Evolutionary conservation across 257 asterid species (phyloP).

Genomic region (Coffea eugenioides): DNA sequence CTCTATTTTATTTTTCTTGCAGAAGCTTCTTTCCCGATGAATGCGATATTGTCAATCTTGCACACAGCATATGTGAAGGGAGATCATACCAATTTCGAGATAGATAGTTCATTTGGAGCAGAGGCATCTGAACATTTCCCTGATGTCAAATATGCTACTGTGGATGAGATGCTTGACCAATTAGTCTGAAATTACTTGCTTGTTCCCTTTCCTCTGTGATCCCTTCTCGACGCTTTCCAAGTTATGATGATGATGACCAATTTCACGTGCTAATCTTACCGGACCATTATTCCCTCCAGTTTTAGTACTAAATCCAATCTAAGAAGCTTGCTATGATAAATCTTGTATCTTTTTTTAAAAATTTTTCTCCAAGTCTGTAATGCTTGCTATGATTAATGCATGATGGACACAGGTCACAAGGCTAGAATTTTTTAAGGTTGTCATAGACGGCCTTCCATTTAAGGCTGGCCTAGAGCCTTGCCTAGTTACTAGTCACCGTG

Average conservation of each 20-base stretch:
- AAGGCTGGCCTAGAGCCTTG: background rate
- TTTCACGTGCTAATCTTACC: background rate
- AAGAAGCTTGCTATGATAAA: no score
- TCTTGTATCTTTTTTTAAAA: background rate
- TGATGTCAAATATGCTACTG: slow-evolving; percentile 50
- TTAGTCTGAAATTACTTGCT: slow-evolving; percentile 24
- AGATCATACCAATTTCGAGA: slow-evolving; percentile 51
- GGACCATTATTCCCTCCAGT: background rate
- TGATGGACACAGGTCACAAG: background rate
- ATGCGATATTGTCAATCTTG: slow-evolving; percentile 31
- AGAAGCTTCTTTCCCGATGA: slow-evolving; percentile 45
- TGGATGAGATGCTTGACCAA: slow-evolving; percentile 44
- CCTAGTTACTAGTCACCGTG: background rate
- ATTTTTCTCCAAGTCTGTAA: background rate
- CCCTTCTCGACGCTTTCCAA: background rate
- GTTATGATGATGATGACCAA: background rate
- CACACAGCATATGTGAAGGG: slow-evolving; percentile 49
- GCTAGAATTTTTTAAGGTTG: background rate
- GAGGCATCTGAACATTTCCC: slow-evolving; percentile 61
- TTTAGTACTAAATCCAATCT: background rate
- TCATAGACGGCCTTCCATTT: background rate
- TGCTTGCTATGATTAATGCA: background rate
- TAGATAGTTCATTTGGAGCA: slow-evolving; percentile 50
- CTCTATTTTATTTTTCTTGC: slow-evolving; percentile 6
- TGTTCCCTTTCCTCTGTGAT: background rate